Conservation (phyloP, 768 basidiomycete genomes). For the Stropharia rugosoannulata region DNA sequence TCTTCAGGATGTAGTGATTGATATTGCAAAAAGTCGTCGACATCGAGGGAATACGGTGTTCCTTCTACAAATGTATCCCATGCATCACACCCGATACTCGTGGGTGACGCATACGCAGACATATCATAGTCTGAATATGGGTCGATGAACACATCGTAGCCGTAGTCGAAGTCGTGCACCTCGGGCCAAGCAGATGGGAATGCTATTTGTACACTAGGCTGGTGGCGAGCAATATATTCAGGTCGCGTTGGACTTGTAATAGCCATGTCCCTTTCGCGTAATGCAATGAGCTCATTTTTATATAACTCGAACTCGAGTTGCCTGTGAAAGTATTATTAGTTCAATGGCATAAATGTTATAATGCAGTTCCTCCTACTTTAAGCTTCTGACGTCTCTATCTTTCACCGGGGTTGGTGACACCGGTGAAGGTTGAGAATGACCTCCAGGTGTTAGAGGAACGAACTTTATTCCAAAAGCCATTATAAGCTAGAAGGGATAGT, state of each 20-base stretch:
- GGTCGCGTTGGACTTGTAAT: constrained; percentile 3
- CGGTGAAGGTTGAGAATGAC: background rate
- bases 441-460: constrained; percentile 3
- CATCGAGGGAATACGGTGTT: too few relatives aligned
- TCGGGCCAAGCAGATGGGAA: background rate
- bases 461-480: constrained; percentile 9
- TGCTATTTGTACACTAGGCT: background rate
- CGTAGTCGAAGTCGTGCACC: background rate
- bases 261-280: constrained; percentile 7
- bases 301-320: background rate
- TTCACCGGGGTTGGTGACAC: background rate
- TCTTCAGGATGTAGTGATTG: too few relatives aligned
- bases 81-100: background rate
- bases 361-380: background rate
- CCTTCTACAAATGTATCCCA: background rate
- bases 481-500: background rate
- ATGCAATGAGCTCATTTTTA: background rate
- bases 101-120: background rate
- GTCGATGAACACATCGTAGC: background rate
- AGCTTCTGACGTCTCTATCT: background rate
- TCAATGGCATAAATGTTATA: background rate
- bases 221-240: constrained; percentile 2
- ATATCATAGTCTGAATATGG: background rate
- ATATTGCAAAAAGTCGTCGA: too few relatives aligned
- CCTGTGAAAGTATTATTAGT: background rate